Evolutionary conservation across 139 green algal species (phyloP), one percentile per base, ranked within the genome.

Genomic region (Nannochloris sp.): DNA sequence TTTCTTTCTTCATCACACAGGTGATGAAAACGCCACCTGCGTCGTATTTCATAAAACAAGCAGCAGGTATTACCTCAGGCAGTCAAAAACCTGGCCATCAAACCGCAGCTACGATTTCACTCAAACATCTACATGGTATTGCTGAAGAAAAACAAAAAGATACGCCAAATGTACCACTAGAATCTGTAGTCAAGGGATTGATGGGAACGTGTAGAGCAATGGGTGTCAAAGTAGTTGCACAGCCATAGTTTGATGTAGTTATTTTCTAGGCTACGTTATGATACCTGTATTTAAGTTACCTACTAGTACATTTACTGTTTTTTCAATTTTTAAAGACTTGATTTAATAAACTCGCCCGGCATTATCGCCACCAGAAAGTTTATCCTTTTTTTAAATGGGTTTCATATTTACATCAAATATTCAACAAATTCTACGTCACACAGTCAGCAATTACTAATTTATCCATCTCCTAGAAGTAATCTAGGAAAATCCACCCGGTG

Each of bases 111-210:
- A 65, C 66, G 8, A 85, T 99, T 24, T 88, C 81, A 0, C 69
- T 96, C 15, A 97, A 96, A 73, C 87, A 98, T 68, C 42, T 98
- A 4, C 93, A 97, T 66, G 86, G 95, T 37, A 98, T 98, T 34
- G 92, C 87, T 2, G 69, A 67, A 33, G 38, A 89, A 7, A 98
- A 98, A 78, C 78, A 90, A 67, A 39, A 68, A 5, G 93, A 98
- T 73, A 72, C 55, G 32, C 74, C 82, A 3, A 59, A 82, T 56
- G 59, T 96, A 24, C 48, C 73, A 5, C 56, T 98, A 56, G 53
- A 88, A 36, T 81, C 81, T 6, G 77, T 97, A 14, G 83, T 81
- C 29, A 87, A 83, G 33, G 77, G 54, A 29, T 74, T 98, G 27
- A 85, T 95, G 46, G 82, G 76, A 9, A 88, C 87, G 2, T 94